Percentiles rank a stretch among this genome's conserved stretches.
Evolutionary conservation across 331 rosid species (phyloP).

Genomic region (Stylosanthes scabra): DNA sequence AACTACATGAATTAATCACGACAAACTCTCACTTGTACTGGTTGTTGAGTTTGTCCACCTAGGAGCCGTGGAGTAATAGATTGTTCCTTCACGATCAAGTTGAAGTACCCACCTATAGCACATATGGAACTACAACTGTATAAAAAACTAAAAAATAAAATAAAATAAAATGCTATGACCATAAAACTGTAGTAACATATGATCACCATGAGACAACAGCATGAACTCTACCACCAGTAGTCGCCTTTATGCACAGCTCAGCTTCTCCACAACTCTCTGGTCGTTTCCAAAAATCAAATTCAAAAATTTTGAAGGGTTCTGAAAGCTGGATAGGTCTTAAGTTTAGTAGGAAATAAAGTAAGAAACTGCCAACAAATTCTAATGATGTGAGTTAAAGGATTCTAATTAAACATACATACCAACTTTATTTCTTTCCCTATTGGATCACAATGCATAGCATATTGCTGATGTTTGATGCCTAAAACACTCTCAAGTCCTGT

Average conservation of each 20-base stretch:
- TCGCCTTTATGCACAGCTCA: conserved; percentile 66
- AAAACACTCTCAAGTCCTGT: conserved; percentile 53
- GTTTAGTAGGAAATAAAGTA: conserved; percentile 45
- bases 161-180: conserved; percentile 9
- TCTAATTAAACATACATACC: conserved; percentile 50
- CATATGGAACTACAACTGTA: background rate
- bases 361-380: conserved; percentile 30
- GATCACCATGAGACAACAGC: conserved; percentile 89
- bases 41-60: conserved; percentile 66
- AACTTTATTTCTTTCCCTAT: conserved; percentile 67
- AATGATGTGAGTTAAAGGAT: conserved; percentile 23
- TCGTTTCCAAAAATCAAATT: conserved; percentile 98
- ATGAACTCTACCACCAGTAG: conserved; percentile 72
- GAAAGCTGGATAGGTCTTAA: conserved; percentile 85
- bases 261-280: conserved; percentile 82
- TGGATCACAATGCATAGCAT: conserved; percentile 77
- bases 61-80: conserved; percentile 92
- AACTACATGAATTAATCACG: conserved; percentile 25
- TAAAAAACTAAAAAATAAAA: conserved; percentile 5
- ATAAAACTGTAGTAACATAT: background rate
- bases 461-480: conserved; percentile 67
- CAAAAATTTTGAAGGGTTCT: conserved; percentile 97
- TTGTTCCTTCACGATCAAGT: conserved; percentile 84
- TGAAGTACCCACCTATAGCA: conserved; percentile 89
- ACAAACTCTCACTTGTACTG: conserved; percentile 49